phyloP scores from a whole-genome alignment of 805 yeast genomes.

The Pichia membranifaciens region DNA sequence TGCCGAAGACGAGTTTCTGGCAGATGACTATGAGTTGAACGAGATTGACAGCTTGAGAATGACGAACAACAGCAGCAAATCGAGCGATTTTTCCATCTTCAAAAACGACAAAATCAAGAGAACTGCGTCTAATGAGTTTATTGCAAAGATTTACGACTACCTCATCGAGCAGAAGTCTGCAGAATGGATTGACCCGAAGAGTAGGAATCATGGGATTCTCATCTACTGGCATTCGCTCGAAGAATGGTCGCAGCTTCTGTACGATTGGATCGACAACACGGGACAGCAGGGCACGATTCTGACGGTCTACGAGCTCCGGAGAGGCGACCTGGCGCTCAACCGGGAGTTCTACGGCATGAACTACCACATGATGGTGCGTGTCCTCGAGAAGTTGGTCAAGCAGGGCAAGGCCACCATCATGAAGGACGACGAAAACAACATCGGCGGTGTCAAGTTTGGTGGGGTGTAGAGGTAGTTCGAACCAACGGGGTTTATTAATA shows the following conservation, averaged over 20 bases:
- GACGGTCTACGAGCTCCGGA: constrained; percentile 74
- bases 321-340: constrained; percentile 51
- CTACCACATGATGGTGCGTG: constrained; percentile 43
- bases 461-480: not conserved
- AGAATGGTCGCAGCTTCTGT: constrained; percentile 57
- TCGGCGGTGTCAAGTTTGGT: constrained; percentile 66
- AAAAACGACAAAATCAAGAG: constrained; percentile 48
- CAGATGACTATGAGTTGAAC: constrained; percentile 9
- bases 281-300: constrained; percentile 75
- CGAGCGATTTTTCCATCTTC: constrained; percentile 34
- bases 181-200: constrained; percentile 43
- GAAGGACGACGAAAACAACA: constrained; percentile 42
- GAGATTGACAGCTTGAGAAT: constrained; percentile 18
- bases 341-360: constrained; percentile 65
- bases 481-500: too few species aligned
- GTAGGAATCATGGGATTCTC: constrained; percentile 41
- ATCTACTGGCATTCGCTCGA: constrained; percentile 67
- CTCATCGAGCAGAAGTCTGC: constrained; percentile 56
- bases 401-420: constrained; percentile 70
- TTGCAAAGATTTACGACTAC: constrained; percentile 47
- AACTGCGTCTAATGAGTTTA: constrained; percentile 47
- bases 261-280: constrained; percentile 67
- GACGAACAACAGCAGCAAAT: constrained; percentile 7
- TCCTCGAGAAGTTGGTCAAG: constrained; percentile 53
- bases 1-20: not conserved